Evolutionary conservation across 1,284 basidiomycete species (phyloP).

Genomic region (Mycosarcoma maydis): DNA sequence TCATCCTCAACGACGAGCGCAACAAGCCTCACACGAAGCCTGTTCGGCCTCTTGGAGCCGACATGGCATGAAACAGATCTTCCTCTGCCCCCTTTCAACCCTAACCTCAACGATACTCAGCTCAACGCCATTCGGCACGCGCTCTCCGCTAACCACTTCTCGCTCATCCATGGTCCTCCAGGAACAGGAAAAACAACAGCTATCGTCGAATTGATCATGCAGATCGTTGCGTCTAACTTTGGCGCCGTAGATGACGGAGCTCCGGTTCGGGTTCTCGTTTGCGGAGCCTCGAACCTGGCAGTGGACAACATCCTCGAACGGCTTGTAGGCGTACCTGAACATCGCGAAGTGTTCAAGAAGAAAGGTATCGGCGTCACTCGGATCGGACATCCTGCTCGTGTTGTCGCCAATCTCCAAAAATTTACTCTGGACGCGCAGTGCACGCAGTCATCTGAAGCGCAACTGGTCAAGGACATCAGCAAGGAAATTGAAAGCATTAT

Average conservation of each 20-base stretch:
- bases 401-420: conserved; percentile 80
- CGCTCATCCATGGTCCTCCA: conserved; percentile 95
- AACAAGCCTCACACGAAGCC: conserved; percentile 53
- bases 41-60: conserved; percentile 43
- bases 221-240: conserved; percentile 51
- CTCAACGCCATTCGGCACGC: conserved; percentile 81
- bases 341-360: conserved; percentile 45
- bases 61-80: conserved; percentile 35
- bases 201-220: conserved; percentile 69
- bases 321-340: conserved; percentile 36
- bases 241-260: conserved; percentile 19
- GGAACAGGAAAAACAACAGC: conserved; percentile 69
- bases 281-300: conserved; percentile 89
- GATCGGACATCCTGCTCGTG: conserved; percentile 79
- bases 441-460: conserved; percentile 65
- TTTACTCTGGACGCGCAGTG: conserved; percentile 90
- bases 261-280: conserved; percentile 77
- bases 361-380: conserved; percentile 50
- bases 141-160: conserved; percentile 77
- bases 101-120: conserved; percentile 82
- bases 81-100: conserved; percentile 75
- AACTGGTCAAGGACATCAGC: conserved; percentile 57
- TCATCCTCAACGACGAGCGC: conserved; percentile 13
- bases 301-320: conserved; percentile 71
- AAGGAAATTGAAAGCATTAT: conserved; percentile 44